A percentile compares a stretch with the other conserved stretches of the same genome.
These are phyloP conservation scores for Diphasiastrum complanatum DNA, from an alignment of 83 land plant genomes.

Conservation along the genomic window DNA sequence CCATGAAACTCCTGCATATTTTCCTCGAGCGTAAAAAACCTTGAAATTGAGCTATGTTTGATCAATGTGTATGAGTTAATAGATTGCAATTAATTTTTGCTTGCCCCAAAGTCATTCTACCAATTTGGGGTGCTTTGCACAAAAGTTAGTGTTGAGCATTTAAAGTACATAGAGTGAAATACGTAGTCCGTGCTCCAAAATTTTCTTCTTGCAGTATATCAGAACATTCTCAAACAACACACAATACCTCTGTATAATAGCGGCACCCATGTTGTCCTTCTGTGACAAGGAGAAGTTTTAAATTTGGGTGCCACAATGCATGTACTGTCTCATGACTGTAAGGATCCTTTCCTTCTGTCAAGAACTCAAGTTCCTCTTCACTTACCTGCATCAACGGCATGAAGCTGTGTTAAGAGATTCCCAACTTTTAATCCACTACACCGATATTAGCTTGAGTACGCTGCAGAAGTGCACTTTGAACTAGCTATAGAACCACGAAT, in stretches of 20 bases:
- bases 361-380: conserved; percentile 66
- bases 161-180: not conserved
- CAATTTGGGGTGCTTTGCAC: not conserved
- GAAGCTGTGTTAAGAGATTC: not conserved
- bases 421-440: too few species aligned
- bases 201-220: not conserved
- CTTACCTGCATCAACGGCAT: conserved; percentile 32
- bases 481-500: not conserved
- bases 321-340: conserved; percentile 46
- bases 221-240: not conserved
- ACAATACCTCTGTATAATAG: conserved; percentile 63
- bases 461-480: not conserved
- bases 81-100: too few species aligned
- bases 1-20: conserved; percentile 60
- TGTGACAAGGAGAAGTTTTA: conserved; percentile 59
- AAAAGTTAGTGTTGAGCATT: not conserved
- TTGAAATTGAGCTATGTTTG: too few species aligned
- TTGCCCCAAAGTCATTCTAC: too few species aligned
- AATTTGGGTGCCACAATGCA: conserved; percentile 49
- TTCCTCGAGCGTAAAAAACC: too few species aligned
- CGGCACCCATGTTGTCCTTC: conserved; percentile 68
- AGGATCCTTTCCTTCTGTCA: conserved; percentile 65
- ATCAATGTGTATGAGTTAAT: too few species aligned
- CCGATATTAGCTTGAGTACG: too few species aligned
- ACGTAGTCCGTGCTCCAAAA: not conserved